Conservation (phyloP, 495 filamentous ascomycete species). For the Pyrenula aspistea region DNA sequence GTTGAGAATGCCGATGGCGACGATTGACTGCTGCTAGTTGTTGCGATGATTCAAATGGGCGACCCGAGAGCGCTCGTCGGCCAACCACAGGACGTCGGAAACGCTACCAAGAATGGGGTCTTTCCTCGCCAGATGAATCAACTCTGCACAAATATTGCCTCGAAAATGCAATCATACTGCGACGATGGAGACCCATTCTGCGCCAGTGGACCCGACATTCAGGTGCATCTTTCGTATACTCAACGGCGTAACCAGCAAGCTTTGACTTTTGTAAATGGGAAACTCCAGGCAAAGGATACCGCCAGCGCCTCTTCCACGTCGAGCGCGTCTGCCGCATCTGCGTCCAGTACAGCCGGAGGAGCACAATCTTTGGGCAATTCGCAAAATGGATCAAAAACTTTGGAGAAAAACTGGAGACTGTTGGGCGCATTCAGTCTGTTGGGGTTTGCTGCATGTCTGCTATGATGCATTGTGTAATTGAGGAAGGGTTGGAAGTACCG, state of each 20-base stretch:
- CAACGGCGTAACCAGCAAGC: not conserved
- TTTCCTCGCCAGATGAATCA: not conserved
- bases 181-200: not conserved
- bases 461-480: too few relatives aligned
- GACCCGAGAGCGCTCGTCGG: not conserved
- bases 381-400: not conserved
- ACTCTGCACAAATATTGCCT: not conserved
- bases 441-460: not conserved
- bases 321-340: not conserved
- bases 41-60: not conserved
- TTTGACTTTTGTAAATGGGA: not conserved
- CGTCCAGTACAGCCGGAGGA: not conserved
- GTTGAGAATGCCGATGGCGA: not conserved
- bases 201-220: not conserved
- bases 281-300: not conserved
- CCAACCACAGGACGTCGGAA: not conserved
- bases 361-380: not conserved
- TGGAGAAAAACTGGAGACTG: not conserved
- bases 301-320: not conserved
- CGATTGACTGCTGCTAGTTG: not conserved
- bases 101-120: not conserved
- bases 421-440: not conserved
- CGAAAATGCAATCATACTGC: not conserved
- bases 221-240: not conserved
- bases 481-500: too few relatives aligned